Evolutionary conservation across 768 basidiomycete genomes (phyloP).

Genomic region (Psilocybe cubensis): DNA sequence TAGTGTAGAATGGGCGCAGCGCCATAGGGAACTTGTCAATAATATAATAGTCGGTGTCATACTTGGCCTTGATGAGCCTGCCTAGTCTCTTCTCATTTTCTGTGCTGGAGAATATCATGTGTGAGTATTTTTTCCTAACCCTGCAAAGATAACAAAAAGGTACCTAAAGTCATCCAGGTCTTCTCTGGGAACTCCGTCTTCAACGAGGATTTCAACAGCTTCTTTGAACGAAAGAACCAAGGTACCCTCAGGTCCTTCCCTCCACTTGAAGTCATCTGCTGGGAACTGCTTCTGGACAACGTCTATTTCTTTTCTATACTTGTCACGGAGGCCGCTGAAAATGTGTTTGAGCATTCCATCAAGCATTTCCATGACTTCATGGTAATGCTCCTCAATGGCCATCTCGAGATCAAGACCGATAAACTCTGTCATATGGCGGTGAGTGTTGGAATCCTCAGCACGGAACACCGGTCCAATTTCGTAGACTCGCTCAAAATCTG

Average conservation of each 20-base stretch:
- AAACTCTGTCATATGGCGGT: constrained; percentile 98
- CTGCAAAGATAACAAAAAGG: constrained; percentile 22
- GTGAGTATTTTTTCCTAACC: constrained; percentile 12
- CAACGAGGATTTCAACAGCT: constrained; percentile 84
- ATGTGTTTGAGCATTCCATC: constrained; percentile 86
- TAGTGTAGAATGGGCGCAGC: constrained; percentile 98
- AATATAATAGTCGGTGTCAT: constrained; percentile 98
- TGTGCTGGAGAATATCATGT: constrained; percentile 61
- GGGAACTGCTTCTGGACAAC: constrained; percentile 87
- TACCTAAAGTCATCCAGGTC: constrained; percentile 90
- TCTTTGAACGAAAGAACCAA: constrained; percentile 84
- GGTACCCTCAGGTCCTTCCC: constrained; percentile 88
- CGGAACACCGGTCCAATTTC: constrained; percentile 98
- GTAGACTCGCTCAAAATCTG: constrained; percentile 97
- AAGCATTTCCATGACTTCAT: constrained; percentile 93
- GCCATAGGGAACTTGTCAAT: constrained; percentile 98
- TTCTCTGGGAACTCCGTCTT: constrained; percentile 81
- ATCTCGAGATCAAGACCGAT: constrained; percentile 99
- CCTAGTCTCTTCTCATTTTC: constrained; percentile 96
- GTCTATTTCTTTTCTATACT: constrained; percentile 83
- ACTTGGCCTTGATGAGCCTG: constrained; percentile 86
- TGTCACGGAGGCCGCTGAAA: constrained; percentile 81
- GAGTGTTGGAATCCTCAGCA: constrained; percentile 96
- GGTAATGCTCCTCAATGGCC: constrained; percentile 98
- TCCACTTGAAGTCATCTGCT: constrained; percentile 94